A percentile compares a stretch with the other conserved stretches of the same genome.
These are phyloP conservation scores for Hibiscus tridactylites DNA, from an alignment of 345 rosid species.

Conservation along the genomic window DNA sequence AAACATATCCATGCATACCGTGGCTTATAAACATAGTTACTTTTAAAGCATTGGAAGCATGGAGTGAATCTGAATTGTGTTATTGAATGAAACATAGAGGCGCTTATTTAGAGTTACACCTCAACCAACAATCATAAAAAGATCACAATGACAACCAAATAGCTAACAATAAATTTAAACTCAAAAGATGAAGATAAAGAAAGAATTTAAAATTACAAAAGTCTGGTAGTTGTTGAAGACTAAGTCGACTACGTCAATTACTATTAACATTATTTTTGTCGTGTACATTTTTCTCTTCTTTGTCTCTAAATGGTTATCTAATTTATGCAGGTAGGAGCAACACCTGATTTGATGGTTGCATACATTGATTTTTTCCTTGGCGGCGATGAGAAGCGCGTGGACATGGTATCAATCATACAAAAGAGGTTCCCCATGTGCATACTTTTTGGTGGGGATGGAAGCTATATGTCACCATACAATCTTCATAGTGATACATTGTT, in stretches of 20 bases:
- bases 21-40: neutral
- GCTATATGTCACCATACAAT: constrained; percentile 94
- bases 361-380: constrained; percentile 94
- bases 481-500: constrained; percentile 70
- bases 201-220: too few species aligned
- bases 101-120: too few species aligned
- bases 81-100: too few species aligned
- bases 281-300: neutral
- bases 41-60: neutral
- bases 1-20: neutral
- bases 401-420: constrained; percentile 78
- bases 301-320: constrained; percentile 7
- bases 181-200: too few species aligned
- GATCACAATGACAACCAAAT: too few species aligned
- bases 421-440: constrained; percentile 95
- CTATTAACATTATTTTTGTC: too few species aligned
- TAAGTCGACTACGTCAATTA: too few species aligned
- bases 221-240: too few species aligned
- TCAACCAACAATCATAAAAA: too few species aligned
- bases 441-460: constrained; percentile 93
- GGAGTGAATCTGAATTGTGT: too few species aligned
- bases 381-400: constrained; percentile 95
- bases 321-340: constrained; percentile 80
- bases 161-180: too few species aligned
- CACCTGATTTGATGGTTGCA: constrained; percentile 92